Evolutionary conservation across 2,329 filamentous ascomycete genomes (phyloP).

Genomic region (Plectosphaerella plurivora): DNA sequence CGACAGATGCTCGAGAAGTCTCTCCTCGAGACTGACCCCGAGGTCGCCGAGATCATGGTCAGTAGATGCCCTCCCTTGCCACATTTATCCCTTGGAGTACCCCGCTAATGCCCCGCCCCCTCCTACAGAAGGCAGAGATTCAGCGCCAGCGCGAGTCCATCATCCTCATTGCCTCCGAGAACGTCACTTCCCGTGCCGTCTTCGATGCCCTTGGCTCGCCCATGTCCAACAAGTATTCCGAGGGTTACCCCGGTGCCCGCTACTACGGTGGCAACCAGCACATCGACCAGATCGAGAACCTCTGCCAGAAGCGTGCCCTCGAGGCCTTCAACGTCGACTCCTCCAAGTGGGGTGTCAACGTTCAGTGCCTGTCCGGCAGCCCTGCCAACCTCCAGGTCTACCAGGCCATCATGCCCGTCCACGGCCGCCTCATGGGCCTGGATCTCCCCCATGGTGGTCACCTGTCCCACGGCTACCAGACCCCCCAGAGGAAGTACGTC

Average conservation of each 20-base stretch:
- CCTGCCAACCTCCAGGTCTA: conserved; percentile 98
- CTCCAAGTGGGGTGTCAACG: conserved; percentile 96
- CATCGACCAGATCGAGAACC: conserved; percentile 93
- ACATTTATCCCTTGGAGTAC: conserved; percentile 20
- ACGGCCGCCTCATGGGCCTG: conserved; percentile 95
- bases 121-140: conserved; percentile 74
- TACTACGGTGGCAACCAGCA: conserved; percentile 99
- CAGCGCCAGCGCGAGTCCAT: conserved; percentile 98
- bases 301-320: conserved; percentile 92
- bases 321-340: conserved; percentile 83
- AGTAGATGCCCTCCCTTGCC: conserved; percentile 19
- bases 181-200: conserved; percentile 96
- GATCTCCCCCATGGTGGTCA: conserved; percentile 93
- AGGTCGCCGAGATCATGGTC: conserved; percentile 97
- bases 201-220: conserved; percentile 93
- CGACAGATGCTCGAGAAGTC: conserved; percentile 89
- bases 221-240: conserved; percentile 99
- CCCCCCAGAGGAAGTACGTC: conserved; percentile 78
- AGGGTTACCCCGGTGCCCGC: conserved; percentile 95
- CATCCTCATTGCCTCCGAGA: conserved; percentile 97
- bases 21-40: conserved; percentile 84
- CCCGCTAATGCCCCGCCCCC: conserved; percentile 6
- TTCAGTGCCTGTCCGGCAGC: conserved; percentile 87
- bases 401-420: conserved; percentile 92
- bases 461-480: conserved; percentile 96